Base-by-base conservation (phyloP, 1,284 basidiomycete genomes). In the Puccinia coronata region DNA sequence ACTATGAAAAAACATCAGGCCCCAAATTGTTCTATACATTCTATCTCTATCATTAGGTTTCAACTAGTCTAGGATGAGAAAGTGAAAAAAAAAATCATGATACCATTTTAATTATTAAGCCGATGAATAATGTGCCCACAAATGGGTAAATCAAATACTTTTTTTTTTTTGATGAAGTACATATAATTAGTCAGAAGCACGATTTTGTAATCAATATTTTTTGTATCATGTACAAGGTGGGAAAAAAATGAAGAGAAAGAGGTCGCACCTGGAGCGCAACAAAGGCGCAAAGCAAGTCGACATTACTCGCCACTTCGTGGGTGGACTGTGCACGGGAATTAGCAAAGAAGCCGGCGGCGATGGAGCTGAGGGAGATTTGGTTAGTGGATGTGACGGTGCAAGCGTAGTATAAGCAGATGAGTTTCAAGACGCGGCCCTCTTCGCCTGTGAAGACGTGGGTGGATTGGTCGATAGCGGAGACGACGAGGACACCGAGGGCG, bases 341-440 rank as follows among this genome's bases (percentile, higher is more conserved):
- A 14, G 47, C 25, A 47, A 43, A 67, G 63, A 67, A 25, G 0
- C 43, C 75, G 34, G 75, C 59, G 28, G 75, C 75, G 12, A 77
- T 51, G 12, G 75, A 51, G 14, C 28, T 69, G 36, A 77, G 39
- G 34, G 75, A 77, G 61, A 77, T 77, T 77, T 77, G 75, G 36
- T 77, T 77, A 12, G 75, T 77, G 23, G 75, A 77, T 67, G 61
- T 77, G 61, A 77, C 41, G 18, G 75, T 63, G 61, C 75, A 77
- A 69, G 75, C 67, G 53, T 77, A 77, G 63, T 77, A 77, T 14
- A 77, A 34, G 47, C 61, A 77, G 16, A 77, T 53, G 41, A 77
- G 34, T 36, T 77, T 63, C 59, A 77, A 67, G 1, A 77, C 39
- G 31, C 65, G 36, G 0, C 61, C 47, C 36, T 77, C 43, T 36